Base-by-base conservation (phyloP, 148 eudicot species). In the Vaccinium corymbosum region DNA sequence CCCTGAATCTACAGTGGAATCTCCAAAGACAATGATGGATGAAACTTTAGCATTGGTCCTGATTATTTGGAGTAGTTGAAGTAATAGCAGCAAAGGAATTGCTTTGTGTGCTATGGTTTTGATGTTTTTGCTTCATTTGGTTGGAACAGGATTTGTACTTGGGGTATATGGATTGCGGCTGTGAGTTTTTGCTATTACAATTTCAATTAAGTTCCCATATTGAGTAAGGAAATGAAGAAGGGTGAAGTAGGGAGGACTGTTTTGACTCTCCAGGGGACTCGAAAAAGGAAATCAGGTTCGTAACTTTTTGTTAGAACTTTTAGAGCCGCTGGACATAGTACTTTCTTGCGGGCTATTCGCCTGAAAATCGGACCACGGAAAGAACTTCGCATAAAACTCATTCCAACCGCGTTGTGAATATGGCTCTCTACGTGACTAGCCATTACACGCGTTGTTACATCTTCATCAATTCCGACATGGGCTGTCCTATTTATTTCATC, bases 1-100 rank as follows among this genome's bases (percentile, higher is more conserved):
- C 78, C 86, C 86, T 35, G 86, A 71, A 46, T 84, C 86, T 25
- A 84, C 86, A n/a, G 86, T 32, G 16, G 86, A 84, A 56, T 84
- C 86, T 68, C 86, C 86, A 70, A 84, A 84, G 22, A 84, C 86
- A 52, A 84, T 84, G 53, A 84, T 35, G 27, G 82, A 84, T 5
- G 86, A 16, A 15, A 84, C 70, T 22, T 71, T 84, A 38, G 86
- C 86, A 22, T 79, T 52, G 75, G 20, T 77, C 27, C 57, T 46
- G 46, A 71, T 46, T 55, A 71, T 70, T 42, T 84, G 86, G 48
- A 84, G 62, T 57, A 84, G 70, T 70, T 79, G 82, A 1, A 84
- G 78, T 42, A 79, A 22, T 10, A 84, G 57, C 38, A 79, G 76
- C 46, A 79, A 52, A 38, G 51, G 50, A 49, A 66, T 52, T 42